Evolutionary conservation across 2,329 filamentous ascomycete species (phyloP).

Genomic region (Madurella mycetomatis): DNA sequence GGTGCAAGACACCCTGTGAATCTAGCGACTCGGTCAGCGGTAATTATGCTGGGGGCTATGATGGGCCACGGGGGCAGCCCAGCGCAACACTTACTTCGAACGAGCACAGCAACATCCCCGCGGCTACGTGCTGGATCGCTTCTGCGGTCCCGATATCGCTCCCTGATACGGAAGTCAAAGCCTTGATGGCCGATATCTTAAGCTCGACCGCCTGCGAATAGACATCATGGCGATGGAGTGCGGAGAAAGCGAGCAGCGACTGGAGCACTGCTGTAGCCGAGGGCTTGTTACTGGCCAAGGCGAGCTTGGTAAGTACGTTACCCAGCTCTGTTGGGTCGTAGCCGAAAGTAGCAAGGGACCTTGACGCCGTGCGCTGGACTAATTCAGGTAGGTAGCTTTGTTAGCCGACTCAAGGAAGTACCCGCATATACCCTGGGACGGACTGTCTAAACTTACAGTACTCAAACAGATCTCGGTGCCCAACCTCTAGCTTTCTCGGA

Average conservation of each 20-base stretch:
- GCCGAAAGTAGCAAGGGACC: constrained; percentile 24
- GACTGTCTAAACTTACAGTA: neutral
- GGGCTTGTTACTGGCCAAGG: constrained; percentile 11
- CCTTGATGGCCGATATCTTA: constrained; percentile 22
- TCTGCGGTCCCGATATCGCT: constrained; percentile 15
- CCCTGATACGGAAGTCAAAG: constrained; percentile 12
- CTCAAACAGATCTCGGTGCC: constrained; percentile 11
- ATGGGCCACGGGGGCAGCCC: neutral
- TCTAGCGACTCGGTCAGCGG: constrained; percentile 1
- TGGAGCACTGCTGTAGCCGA: constrained; percentile 20
- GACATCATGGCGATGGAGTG: constrained; percentile 19
- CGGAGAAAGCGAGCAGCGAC: constrained; percentile 23
- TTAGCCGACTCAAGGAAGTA: neutral
- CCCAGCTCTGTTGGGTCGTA: constrained; percentile 20
- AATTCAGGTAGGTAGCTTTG: too few relatives aligned
- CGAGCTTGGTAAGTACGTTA: constrained; percentile 22
- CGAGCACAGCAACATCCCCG: constrained; percentile 27
- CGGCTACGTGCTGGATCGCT: constrained; percentile 25
- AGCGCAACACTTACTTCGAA: constrained; percentile 17
- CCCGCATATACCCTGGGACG: too few relatives aligned
- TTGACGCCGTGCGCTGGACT: constrained; percentile 20
- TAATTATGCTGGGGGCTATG: neutral
- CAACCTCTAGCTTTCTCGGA: constrained; percentile 10
- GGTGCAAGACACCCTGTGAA: constrained; percentile 17
- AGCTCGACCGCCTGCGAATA: constrained; percentile 22